Evolutionary conservation across 1,284 basidiomycete genomes (phyloP), one percentile per base, ranked within the genome.

Genomic region (Rhodotorula sp.): DNA sequence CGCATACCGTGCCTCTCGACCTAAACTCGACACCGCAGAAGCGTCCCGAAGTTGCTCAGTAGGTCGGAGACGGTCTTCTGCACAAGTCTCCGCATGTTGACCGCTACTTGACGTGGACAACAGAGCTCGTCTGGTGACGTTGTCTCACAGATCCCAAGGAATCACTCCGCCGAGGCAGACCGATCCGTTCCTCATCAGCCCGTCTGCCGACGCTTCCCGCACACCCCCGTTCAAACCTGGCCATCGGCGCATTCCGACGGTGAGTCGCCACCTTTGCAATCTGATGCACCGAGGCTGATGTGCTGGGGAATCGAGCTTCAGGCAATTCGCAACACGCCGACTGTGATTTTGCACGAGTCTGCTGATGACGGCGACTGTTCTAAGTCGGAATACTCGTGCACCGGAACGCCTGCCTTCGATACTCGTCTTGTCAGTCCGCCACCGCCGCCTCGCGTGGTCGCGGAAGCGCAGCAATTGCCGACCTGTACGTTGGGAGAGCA

Each of bases 241-340:
- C 5, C 73, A 75, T 44, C 66, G 69, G 4, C 67, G 73, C 7
- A 73, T 75, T 48, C 73, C 73, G 1, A 75, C 73, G 4, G 63
- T 67, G 20, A 20, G 69, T 64, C 44, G 14, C 0, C 1, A 3
- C 20, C 24, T 18, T 24, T 6, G 26, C 42, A 5, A n/a, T 49
- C 45, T 44, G 4, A 1, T 10, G 12, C 6, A 1, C 42, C 5
- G 10, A 30, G 20, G 26, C 59, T 30, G n/a, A 24, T 30, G 6
- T 1, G 29, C 37, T 2, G 10, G 33, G 37, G 14, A 42, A 15
- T 30, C 42, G 46, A n/a, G 15, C 6, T 12, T 15, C 61, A 70
- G 69, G 70, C 68, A 3, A 71, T 73, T 20, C 73, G 73, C 33
- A 69, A 59, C 42, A 57, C 73, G 12, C 73, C 73, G 0, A 67